Evolutionary conservation across 306 rosid genomes (phyloP), one percentile per base, ranked within the genome.

Genomic region (Castanopsis chinensis): DNA sequence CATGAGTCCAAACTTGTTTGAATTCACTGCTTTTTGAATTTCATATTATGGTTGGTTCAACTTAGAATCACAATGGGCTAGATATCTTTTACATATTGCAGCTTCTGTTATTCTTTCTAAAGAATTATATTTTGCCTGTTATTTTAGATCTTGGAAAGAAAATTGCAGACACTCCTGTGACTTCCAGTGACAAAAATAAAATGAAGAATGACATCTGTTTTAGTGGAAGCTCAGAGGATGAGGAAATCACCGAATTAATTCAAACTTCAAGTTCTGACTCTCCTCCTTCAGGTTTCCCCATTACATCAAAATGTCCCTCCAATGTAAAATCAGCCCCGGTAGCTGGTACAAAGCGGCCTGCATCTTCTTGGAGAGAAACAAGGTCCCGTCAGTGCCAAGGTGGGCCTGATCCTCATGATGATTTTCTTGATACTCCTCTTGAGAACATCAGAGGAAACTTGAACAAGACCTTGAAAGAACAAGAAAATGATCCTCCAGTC

Each of bases 391-490:
- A 90, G 72, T 91, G 89, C 77, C 94, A 89, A 71, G 85, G 67
- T 57, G 93, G 98, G 57, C 70, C 77, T 69, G 99, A 95, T 73
- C 97, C 86, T 3, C 98, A 90, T 71, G 99, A 95, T 57, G 97
- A 95, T 88, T 95, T 95, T 89, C 99, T 95, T 30, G 93, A 90
- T 41, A 95, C 99, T 55, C 99, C 98, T 14, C 87, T 91, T 2
- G 96, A 95, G 88, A 87, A 85, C 75, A 70, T 90, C 71, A 89
- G 93, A 89, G 93, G 57, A 79, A 85, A 90, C 86, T 77, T 92
- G 81, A 87, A 86, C 73, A 90, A 84, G 80, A 75, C 80, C 21
- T 73, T 71, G 41, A 86, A 80, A 76, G 87, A 85, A 82, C 80
- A 80, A 67, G 80, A 52, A 69, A 61, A 54, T 32, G 76, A 67